Evolutionary conservation across 2,329 filamentous ascomycete species (phyloP), one percentile per base, ranked within the genome.

Genomic region (Thielaviopsis musarum): DNA sequence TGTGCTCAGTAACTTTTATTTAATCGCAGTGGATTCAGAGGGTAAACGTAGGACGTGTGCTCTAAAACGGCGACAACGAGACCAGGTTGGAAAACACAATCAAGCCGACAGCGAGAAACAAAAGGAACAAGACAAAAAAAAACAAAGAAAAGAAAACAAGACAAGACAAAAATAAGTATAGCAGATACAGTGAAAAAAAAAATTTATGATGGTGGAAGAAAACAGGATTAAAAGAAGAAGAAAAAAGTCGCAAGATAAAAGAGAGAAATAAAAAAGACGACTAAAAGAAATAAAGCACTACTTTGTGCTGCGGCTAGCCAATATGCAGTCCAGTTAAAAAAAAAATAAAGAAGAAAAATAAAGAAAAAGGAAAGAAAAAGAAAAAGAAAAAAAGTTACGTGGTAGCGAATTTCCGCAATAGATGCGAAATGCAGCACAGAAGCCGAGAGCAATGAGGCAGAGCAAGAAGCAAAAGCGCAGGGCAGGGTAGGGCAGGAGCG

Each of bases 181-280:
- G 9, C 21, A 52, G 21, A 26, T 22, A 26, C 19, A 5, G 7
- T 5, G 5, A 22, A 26, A 24, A 24, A 26, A 52, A 26, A 34
- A 34, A 34, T 10, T 22, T 13, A 52, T 22, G 21, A 22, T 22
- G 24, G 9, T 22, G 21, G 21, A 19, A 52, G 24, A 52, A 21
- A 52, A 24, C 12, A 52, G 22, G 24, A 26, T 26, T 21, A 52
- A 24, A 48, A 41, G 52, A 22, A 26, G 22, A 53, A 45, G 45
- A 48, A 58, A 59, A 56, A 53, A 59, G 45, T 49, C 26, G 61
- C 52, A 59, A n/a, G 22, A 34, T 38, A 49, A 52, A 58, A 58
- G 24, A 49, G 56, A 52, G 51, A 21, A 58, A 28, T 21, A 26
- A 19, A 41, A n/a, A 34, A 21, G 30, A 34, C 19, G 41, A 30